Evolutionary conservation across 75 land plant species (phyloP), one percentile per base, ranked within the genome.

Genomic region (Cunninghamia lanceolata): DNA sequence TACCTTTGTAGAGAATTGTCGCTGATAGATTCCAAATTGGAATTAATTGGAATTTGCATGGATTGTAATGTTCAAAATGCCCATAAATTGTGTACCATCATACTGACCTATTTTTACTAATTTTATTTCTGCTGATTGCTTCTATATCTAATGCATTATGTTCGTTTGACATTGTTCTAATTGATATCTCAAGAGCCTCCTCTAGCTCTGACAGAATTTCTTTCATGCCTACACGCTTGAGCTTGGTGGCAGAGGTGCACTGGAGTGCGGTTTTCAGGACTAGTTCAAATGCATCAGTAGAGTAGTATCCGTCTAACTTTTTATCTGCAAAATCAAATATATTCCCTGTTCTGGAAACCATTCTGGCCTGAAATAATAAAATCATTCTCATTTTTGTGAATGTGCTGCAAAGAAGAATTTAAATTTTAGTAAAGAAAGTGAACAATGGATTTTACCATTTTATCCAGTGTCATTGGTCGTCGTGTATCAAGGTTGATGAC

Each of bases 401-500:
- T 46, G 45, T 71, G 34, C 34, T 82, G 11, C 75, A 32, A 9
- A 32, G 9, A 1, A 34, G 59, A 34, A 32, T 32, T 10, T 32
- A 34, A 32, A 30, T 73, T 73, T 34, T 73, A 38, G 6, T 9
- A 63, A 73, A 34, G 75, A 73, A 73, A 34, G 75, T 32, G 16
- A 73, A 34, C 38, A 73, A 0, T 5, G 21, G 38, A 40, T 81
- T 14, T 40, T 78, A 92, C 93, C 93, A 90, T 88, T 87, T 88
- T 89, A 32, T 82, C 68, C 43, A 92, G 34, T 79, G 89, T 83
- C 89, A 90, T 88, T 79, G 90, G 92, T 83, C 82, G 86, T 8
- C n/a, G 84, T 42, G 74, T 10, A 52, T 89, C 80, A 80, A 92
- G 25, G 54, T 93, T 92, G 63, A 91, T 83, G 45, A 94, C 96